Percentiles rank a stretch among this genome's conserved stretches.
Evolutionary conservation across 208 protist genomes (phyloP).

Genomic region (Vickermania spadyakhi): DNA sequence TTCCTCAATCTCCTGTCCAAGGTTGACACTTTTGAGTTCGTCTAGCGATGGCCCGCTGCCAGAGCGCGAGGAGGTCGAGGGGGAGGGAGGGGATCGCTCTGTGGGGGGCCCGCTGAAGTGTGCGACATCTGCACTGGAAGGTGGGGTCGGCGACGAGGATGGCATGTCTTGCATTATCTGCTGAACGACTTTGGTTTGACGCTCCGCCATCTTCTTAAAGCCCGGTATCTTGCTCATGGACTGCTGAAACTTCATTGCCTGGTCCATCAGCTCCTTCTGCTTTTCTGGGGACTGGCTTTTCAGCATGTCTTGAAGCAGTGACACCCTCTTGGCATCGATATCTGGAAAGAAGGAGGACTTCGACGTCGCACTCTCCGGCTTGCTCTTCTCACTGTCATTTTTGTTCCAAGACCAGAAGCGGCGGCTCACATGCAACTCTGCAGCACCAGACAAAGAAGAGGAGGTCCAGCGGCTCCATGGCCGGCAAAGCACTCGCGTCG

Average conservation of each 20-base stretch:
- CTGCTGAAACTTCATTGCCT: slow-evolving; percentile 77
- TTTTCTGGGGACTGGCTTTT: slow-evolving; percentile 59
- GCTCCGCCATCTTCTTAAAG: slow-evolving; percentile 56
- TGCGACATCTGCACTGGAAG: not conserved
- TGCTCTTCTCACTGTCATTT: no score
- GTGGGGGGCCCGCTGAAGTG: no score
- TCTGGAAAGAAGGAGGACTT: slow-evolving; percentile 25
- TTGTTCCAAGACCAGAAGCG: no score
- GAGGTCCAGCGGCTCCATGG: no score
- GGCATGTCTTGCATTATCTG: slow-evolving; percentile 34
- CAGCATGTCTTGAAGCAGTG: slow-evolving; percentile 69
- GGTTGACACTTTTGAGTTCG: slow-evolving; percentile 72
- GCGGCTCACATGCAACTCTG: no score
- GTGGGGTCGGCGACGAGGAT: not conserved
- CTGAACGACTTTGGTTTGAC: slow-evolving; percentile 62
- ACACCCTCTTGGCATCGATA: slow-evolving; percentile 52
- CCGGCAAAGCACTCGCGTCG: no score
- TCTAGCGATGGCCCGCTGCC: slow-evolving; percentile 51
- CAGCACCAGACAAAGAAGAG: no score
- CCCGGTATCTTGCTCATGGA: slow-evolving; percentile 66
- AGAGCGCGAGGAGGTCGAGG: not conserved
- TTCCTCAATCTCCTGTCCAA: slow-evolving; percentile 81
- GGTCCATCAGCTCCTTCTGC: slow-evolving; percentile 76
- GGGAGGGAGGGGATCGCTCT: not conserved
- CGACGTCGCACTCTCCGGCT: no score